phyloP scores from a whole-genome alignment of 1,284 basidiomycete genomes.

The Trametes hirsuta region DNA sequence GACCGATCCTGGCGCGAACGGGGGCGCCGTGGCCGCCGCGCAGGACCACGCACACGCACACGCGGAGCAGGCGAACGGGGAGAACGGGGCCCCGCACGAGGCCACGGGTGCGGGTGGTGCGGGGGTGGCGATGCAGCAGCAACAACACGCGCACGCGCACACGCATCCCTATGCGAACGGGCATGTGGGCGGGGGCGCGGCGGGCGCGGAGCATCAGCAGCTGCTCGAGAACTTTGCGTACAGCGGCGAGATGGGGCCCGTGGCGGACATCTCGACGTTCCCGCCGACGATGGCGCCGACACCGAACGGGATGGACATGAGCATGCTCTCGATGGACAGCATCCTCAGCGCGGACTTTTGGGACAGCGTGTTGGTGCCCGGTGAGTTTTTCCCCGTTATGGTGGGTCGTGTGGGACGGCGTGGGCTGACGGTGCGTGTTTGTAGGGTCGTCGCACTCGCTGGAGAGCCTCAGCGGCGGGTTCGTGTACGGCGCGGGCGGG shows the following conservation, averaged over 20 bases:
- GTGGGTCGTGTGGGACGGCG: background rate
- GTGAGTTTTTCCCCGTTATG: slow-evolving; percentile 44
- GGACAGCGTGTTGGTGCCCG: slow-evolving; percentile 83
- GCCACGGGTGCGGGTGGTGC: background rate
- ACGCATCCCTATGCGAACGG: slow-evolving; percentile 2
- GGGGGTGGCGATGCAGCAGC: background rate
- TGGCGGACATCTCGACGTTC: slow-evolving; percentile 77
- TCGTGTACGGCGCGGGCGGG: slow-evolving; percentile 79
- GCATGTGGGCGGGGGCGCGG: slow-evolving; percentile 3
- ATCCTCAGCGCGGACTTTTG: slow-evolving; percentile 79
- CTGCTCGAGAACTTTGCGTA: slow-evolving; percentile 60
- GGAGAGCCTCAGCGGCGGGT: slow-evolving; percentile 80
- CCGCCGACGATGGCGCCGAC: slow-evolving; percentile 76
- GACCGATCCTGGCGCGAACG: slow-evolving; percentile 40
- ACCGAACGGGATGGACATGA: slow-evolving; percentile 49
- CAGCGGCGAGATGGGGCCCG: slow-evolving; percentile 80
- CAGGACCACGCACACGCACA: background rate
- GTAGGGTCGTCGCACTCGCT: slow-evolving; percentile 75
- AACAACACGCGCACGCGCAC: background rate
- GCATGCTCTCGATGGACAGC: slow-evolving; percentile 75
- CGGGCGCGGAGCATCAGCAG: slow-evolving; percentile 1
- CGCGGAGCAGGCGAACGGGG: slow-evolving; percentile 6
- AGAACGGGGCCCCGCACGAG: slow-evolving; percentile 3
- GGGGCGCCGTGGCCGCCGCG: slow-evolving; percentile 7
- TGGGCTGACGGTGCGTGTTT: background rate